These are phyloP conservation scores for Leccinum subtestaceum DNA, from an alignment of 768 basidiomycete species.

Conservation along the genomic window DNA sequence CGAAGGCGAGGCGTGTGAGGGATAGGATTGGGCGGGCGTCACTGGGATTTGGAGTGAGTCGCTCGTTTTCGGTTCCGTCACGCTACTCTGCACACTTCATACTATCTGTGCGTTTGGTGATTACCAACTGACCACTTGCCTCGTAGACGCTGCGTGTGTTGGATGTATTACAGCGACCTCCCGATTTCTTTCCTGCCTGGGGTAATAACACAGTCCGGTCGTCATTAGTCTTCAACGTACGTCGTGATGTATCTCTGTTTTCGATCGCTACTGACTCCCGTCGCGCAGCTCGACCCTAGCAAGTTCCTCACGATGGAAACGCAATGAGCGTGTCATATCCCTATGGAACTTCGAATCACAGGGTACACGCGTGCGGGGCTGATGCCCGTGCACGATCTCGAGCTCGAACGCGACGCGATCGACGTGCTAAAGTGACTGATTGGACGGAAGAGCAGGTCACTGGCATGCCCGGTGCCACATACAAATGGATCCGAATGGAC, in stretches of 20 bases:
- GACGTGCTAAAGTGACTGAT: conserved; percentile 72
- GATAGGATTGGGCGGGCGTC: too few relatives aligned
- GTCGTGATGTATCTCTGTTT: background rate
- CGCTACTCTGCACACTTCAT: too few relatives aligned
- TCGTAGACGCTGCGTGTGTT: conserved; percentile 52
- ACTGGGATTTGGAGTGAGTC: too few relatives aligned
- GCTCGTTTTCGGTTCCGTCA: too few relatives aligned
- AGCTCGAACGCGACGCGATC: conserved; percentile 8
- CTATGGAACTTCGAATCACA: conserved; percentile 43
- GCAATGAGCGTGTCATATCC: conserved; percentile 50
- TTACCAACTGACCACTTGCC: background rate
- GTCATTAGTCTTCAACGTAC: conserved; percentile 24
- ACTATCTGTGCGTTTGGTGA: too few relatives aligned
- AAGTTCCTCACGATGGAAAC: conserved; percentile 33
- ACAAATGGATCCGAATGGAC: conserved; percentile 99
- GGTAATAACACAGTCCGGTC: background rate
- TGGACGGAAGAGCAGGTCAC: conserved; percentile 91
- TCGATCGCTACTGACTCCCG: background rate
- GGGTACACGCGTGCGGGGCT: conserved; percentile 34
- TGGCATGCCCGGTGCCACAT: conserved; percentile 83
- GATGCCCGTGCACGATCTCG: conserved; percentile 18
- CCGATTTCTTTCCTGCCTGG: background rate
- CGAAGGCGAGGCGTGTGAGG: too few relatives aligned
- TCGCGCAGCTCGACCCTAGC: conserved; percentile 19
- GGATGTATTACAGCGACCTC: conserved; percentile 47